These are phyloP conservation scores for Pleurotus djamor DNA, from an alignment of 768 basidiomycete species.

Conservation along the genomic window DNA sequence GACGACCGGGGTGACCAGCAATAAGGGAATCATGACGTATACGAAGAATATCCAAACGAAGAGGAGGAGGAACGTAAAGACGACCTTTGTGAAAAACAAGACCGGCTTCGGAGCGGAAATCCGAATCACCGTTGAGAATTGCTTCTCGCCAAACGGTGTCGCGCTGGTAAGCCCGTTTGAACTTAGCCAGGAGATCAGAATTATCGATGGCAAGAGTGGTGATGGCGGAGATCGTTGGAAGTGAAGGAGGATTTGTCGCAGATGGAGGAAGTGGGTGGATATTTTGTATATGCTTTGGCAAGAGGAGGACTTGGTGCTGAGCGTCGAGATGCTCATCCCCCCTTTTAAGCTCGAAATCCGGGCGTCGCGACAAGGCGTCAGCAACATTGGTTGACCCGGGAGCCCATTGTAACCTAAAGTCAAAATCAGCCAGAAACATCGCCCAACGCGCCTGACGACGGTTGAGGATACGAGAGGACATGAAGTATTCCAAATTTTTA, in stretches of 20 bases:
- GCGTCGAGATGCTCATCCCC: slow-evolving; percentile 17
- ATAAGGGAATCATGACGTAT: slow-evolving; percentile 32
- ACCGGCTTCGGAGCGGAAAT: slow-evolving; percentile 15
- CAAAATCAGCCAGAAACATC: slow-evolving; percentile 35
- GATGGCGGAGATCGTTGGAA: slow-evolving; percentile 23
- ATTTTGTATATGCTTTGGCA: slow-evolving; percentile 23
- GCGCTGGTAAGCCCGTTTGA: slow-evolving; percentile 17
- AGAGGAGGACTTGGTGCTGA: slow-evolving; percentile 24
- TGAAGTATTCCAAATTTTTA: slow-evolving; percentile 45
- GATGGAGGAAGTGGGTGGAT: slow-evolving; percentile 14
- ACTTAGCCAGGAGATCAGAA: slow-evolving; percentile 19
- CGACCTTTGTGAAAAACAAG: slow-evolving; percentile 20
- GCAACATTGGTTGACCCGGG: slow-evolving; percentile 26
- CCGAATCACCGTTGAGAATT: slow-evolving; percentile 10
- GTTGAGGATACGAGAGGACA: slow-evolving; percentile 33
- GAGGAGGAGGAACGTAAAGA: slow-evolving; percentile 26
- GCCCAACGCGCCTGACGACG: slow-evolving; percentile 46
- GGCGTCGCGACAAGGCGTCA: slow-evolving; percentile 26
- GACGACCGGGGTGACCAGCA: slow-evolving; percentile 39
- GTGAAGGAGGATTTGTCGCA: slow-evolving; percentile 18
- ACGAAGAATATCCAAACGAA: slow-evolving; percentile 24
- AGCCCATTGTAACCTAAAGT: slow-evolving; percentile 27
- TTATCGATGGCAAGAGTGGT: slow-evolving; percentile 22
- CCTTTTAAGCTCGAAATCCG: slow-evolving; percentile 25
- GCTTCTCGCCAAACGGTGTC: slow-evolving; percentile 23